Base-by-base conservation (phyloP, 345 rosid genomes). In the Ailanthus altissimus region DNA sequence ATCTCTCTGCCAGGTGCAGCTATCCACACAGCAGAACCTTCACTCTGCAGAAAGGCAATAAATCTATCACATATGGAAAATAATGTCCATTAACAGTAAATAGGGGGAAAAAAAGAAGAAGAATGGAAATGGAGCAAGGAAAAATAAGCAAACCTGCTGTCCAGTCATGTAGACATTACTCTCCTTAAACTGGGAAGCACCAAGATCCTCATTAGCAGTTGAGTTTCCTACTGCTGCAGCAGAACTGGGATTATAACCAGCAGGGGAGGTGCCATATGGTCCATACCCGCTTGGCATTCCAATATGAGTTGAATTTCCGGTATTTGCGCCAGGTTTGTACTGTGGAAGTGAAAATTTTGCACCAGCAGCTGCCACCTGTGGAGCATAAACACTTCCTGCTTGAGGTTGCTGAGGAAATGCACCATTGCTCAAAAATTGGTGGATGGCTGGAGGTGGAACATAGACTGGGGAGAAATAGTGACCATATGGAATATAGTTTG, bases 331-430 rank as follows among this genome's bases (percentile, higher is more conserved):
- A 23, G 97, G 89, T 86, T 93, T 93, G 85, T 85, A 93, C 75
- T 93, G 97, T 9, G 91, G 94, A 74, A 91, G 84, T 11, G 97
- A 76, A 83, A 89, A 91, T 84, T 94, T 94, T 75, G 91, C 89
- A 62, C 88, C 38, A 13, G 90, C 85, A 83, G 90, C 86, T 25
- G 88, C 89, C 68, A 91, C 80, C 73, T 89, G 94, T 79, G 90
- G 82, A 64, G 93, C 81, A 83, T 91, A 94, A 26, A 91, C 83
- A 75, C 85, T 70, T 62, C 94, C 91, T 73, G 89, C 88, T 78
- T 89, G 98, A 81, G 94, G 94, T 78, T 89, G 98, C 84, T 89
- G 98, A 62, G 93, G 86, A 78, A 91, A 93, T 75, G 91, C 88
- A 74, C 98, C 93, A 67, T 91, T 94, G 81, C 88, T 85, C 73